Percentiles rank a stretch among this genome's conserved stretches.
phyloP scores from a whole-genome alignment of 2,329 filamentous ascomycete species.

The Pseudocercospora fijiensis region DNA sequence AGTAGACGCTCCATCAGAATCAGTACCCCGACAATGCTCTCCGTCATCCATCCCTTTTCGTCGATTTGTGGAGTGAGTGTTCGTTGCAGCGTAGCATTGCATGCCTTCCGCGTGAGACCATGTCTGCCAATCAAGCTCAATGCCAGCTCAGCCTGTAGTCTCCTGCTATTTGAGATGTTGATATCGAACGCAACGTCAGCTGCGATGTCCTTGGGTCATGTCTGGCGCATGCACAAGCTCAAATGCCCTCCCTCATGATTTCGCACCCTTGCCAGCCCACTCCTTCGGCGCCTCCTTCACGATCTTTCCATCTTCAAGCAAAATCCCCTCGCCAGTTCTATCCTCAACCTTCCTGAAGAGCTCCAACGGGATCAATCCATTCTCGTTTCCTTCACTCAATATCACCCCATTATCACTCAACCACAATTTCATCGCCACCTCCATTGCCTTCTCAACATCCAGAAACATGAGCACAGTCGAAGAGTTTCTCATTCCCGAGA shows the following conservation, averaged over 20 bases:
- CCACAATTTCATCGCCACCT: slow-evolving; percentile 61
- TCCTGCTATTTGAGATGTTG: not conserved
- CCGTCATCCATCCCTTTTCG: not conserved
- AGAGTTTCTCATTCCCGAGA: slow-evolving; percentile 50
- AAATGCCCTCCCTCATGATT: slow-evolving; percentile 32
- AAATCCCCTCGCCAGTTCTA: slow-evolving; percentile 57
- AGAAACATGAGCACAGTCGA: slow-evolving; percentile 71
- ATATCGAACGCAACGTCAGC: not conserved
- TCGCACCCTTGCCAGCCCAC: slow-evolving; percentile 44
- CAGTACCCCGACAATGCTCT: not conserved
- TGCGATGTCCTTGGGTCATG: not conserved
- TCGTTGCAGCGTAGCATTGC: not conserved
- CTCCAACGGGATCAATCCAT: slow-evolving; percentile 62
- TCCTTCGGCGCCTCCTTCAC: slow-evolving; percentile 64
- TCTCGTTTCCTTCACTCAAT: slow-evolving; percentile 50
- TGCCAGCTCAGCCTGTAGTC: not conserved
- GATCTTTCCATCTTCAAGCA: slow-evolving; percentile 70
- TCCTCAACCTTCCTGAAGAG: slow-evolving; percentile 73
- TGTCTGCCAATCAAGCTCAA: no score
- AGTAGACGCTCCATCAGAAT: not conserved
- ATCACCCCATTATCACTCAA: slow-evolving; percentile 51
- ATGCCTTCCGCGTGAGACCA: not conserved
- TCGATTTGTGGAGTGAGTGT: not conserved
- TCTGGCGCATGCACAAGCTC: not conserved
- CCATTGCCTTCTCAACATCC: slow-evolving; percentile 74